Evolutionary conservation across 2,329 filamentous ascomycete genomes (phyloP).

Genomic region (Leptodontidium sp.): DNA sequence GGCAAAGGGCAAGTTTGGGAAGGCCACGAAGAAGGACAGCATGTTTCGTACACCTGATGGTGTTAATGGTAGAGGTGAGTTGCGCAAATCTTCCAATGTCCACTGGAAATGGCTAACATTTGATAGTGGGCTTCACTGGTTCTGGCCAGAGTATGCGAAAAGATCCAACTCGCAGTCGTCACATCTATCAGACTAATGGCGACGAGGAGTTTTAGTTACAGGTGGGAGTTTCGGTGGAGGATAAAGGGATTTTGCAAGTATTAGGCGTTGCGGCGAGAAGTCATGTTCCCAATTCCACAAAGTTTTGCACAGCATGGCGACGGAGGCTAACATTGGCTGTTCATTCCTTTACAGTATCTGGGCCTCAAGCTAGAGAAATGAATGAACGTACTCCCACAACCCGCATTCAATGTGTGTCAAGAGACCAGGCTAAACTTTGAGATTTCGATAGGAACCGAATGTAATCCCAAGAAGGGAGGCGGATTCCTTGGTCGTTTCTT

Average conservation of each 20-base stretch:
- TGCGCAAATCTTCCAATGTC: not conserved
- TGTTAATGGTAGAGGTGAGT: constrained; percentile 82
- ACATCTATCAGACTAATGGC: constrained; percentile 82
- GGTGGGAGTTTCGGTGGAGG: not conserved
- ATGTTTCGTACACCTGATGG: constrained; percentile 96
- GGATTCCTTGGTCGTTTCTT: not conserved
- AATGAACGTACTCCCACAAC: constrained; percentile 33
- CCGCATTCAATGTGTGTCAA: constrained; percentile 14
- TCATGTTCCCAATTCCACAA: constrained; percentile 35
- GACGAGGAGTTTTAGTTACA: constrained; percentile 63
- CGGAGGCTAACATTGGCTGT: constrained; percentile 54
- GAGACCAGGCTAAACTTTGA: constrained; percentile 32
- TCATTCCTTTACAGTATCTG: constrained; percentile 34
- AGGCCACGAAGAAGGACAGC: constrained; percentile 82
- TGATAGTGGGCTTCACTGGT: constrained; percentile 89
- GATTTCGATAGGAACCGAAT: constrained; percentile 24
- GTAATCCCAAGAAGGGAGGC: not conserved
- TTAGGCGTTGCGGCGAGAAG: constrained; percentile 46
- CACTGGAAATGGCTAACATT: constrained; percentile 41
- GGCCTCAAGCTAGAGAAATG: constrained; percentile 26
- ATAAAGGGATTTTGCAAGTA: constrained; percentile 43
- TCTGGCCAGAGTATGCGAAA: constrained; percentile 97
- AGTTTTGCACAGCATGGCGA: constrained; percentile 39
- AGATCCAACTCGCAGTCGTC: constrained; percentile 81
- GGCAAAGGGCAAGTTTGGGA: constrained; percentile 75